A percentile compares a stretch with the other conserved stretches of the same genome.
phyloP scores from a whole-genome alignment of 306 rosid genomes.

The Acacia confusa region DNA sequence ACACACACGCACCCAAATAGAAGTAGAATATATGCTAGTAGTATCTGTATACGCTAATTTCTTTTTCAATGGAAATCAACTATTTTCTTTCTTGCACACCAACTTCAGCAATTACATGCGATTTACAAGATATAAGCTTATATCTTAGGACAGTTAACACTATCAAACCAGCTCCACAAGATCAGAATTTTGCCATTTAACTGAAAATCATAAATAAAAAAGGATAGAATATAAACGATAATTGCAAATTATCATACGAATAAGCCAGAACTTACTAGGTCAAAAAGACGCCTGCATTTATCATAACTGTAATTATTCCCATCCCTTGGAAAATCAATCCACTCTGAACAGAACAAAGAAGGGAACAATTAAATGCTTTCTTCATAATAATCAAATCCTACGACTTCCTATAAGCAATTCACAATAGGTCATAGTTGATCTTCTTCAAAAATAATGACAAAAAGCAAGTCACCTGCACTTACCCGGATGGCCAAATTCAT shows the following conservation, averaged over 20 bases:
- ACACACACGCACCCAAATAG: neutral
- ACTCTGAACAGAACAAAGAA: conserved; percentile 57
- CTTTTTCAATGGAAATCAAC: neutral
- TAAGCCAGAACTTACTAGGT: conserved; percentile 63
- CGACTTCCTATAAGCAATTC: neutral
- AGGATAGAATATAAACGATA: conserved; percentile 24
- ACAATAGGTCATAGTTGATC: conserved; percentile 12
- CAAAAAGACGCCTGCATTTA: conserved; percentile 43
- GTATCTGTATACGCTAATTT: neutral
- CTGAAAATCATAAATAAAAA: conserved; percentile 26
- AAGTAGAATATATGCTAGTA: neutral
- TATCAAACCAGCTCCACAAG: conserved; percentile 10
- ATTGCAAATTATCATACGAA: conserved; percentile 10
- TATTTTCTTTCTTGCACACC: neutral
- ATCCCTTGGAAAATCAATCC: conserved; percentile 98
- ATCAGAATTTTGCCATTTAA: conserved; percentile 5
- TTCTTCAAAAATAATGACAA: conserved; percentile 22
- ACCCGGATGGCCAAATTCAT: conserved; percentile 99
- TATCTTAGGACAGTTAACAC: conserved; percentile 2
- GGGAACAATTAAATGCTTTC: conserved; percentile 23
- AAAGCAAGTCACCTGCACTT: conserved; percentile 39
- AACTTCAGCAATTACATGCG: neutral
- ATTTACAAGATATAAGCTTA: neutral
- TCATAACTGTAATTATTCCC: conserved; percentile 27
- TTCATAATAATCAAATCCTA: conserved; percentile 29